Evolutionary conservation across 2,329 filamentous ascomycete genomes (phyloP).

Genomic region (Alternaria metachromatica): DNA sequence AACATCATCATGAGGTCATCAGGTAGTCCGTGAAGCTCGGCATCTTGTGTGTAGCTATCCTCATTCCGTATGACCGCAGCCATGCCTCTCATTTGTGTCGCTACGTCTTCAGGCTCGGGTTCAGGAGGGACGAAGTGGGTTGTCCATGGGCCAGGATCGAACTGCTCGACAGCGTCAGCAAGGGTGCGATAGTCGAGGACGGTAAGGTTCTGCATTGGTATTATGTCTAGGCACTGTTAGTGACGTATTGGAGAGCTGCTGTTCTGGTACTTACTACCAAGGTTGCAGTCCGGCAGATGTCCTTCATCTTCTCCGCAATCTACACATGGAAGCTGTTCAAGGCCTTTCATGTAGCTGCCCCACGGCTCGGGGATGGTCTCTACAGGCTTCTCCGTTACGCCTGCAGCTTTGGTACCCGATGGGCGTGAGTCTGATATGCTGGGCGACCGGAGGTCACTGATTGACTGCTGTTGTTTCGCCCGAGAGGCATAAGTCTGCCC

Average conservation of each 20-base stretch:
- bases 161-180: slow-evolving; percentile 15
- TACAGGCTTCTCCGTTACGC: neutral
- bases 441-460: neutral
- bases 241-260: neutral
- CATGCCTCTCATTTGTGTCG: slow-evolving; percentile 14
- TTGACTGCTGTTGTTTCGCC: too few relatives aligned
- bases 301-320: slow-evolving; percentile 26
- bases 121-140: slow-evolving; percentile 17
- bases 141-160: slow-evolving; percentile 38
- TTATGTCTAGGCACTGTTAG: slow-evolving; percentile 13
- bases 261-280: slow-evolving; percentile 26
- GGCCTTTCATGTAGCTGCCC: neutral
- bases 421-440: accelerated
- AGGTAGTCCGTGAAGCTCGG: slow-evolving; percentile 18
- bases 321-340: slow-evolving; percentile 28
- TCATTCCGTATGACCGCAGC: slow-evolving; percentile 28
- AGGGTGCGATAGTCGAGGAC: slow-evolving; percentile 17
- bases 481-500: neutral
- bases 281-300: slow-evolving; percentile 24
- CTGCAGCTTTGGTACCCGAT: too few relatives aligned
- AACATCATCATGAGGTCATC: slow-evolving; percentile 23
- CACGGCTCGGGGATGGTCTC: neutral
- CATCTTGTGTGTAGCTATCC: slow-evolving; percentile 21
- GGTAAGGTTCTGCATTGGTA: slow-evolving; percentile 15
- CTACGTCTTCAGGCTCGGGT: slow-evolving; percentile 9